Percentiles rank a stretch among this genome's conserved stretches.
These are phyloP conservation scores for Lachnellula hyalina DNA, from an alignment of 2,329 filamentous ascomycete genomes.

Conservation along the genomic window DNA sequence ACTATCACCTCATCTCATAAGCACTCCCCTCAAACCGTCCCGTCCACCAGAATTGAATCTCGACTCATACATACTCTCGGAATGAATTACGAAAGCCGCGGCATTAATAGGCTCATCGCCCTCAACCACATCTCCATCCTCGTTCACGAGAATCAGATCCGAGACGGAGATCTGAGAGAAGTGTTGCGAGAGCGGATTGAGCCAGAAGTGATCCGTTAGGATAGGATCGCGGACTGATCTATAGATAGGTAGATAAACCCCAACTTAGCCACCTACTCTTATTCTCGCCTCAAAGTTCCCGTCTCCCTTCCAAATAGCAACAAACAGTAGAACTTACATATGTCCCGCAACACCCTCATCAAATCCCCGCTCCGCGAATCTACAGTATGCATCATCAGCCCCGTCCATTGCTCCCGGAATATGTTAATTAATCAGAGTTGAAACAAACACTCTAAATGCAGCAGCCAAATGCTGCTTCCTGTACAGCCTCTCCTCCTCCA, in stretches of 20 bases:
- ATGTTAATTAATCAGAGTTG: neutral
- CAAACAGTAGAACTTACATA: conserved; percentile 34
- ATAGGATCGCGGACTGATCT: conserved; percentile 40
- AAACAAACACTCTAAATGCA: conserved; percentile 19
- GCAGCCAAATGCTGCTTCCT: conserved; percentile 26
- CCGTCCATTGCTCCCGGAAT: neutral
- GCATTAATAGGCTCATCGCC: conserved; percentile 48
- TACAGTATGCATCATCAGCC: conserved; percentile 1
- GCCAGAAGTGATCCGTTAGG: conserved; percentile 37
- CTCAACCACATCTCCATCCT: conserved; percentile 56
- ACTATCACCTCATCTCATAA: conserved; percentile 30
- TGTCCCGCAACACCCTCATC: conserved; percentile 60
- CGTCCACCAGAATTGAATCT: neutral
- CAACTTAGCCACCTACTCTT: too few species aligned
- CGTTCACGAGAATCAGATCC: conserved; percentile 60
- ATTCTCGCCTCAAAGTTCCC: too few species aligned
- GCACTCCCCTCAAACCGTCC: neutral
- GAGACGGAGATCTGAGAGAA: conserved; percentile 58
- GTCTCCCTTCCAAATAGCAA: too few species aligned
- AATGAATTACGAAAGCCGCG: conserved; percentile 43
- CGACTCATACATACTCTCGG: conserved; percentile 28
- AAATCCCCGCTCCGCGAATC: conserved; percentile 24
- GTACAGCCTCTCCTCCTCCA: conserved; percentile 24
- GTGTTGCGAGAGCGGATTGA: conserved; percentile 60
- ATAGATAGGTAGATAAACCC: neutral